phyloP scores from a whole-genome alignment of 805 yeast genomes.

The Myxozyma lipomycoides region DNA sequence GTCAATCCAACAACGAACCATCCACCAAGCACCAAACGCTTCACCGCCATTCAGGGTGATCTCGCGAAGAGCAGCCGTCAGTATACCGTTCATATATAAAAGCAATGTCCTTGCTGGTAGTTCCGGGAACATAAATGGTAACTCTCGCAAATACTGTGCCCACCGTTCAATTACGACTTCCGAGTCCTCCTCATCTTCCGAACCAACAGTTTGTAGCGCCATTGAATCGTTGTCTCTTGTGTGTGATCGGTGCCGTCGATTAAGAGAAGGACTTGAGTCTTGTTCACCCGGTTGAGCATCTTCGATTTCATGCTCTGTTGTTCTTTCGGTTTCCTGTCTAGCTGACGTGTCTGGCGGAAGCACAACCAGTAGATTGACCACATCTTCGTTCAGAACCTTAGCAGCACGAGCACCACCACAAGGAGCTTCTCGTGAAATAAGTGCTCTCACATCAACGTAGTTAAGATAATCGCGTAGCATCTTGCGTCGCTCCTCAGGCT shows the following conservation, averaged over 20 bases:
- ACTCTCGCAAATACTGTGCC: constrained; percentile 41
- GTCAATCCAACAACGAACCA: constrained; percentile 68
- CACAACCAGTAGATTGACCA: constrained; percentile 31
- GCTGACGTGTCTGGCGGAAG: not conserved
- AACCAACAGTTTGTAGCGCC: constrained; percentile 2
- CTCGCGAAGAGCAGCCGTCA: constrained; percentile 60
- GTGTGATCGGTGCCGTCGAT: constrained; percentile 2
- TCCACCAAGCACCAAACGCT: constrained; percentile 73
- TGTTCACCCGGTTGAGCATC: constrained; percentile 6
- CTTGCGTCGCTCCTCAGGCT: constrained; percentile 42
- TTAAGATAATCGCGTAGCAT: constrained; percentile 59
- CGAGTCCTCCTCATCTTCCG: constrained; percentile 2
- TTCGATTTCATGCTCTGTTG: not conserved
- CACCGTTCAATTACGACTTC: constrained; percentile 36
- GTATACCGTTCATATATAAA: constrained; percentile 49
- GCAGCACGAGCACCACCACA: constrained; percentile 38
- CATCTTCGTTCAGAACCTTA: constrained; percentile 33
- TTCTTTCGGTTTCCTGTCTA: not conserved
- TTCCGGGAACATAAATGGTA: constrained; percentile 49
- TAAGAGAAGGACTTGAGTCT: constrained; percentile 8
- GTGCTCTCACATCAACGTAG: constrained; percentile 46
- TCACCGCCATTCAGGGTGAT: constrained; percentile 55
- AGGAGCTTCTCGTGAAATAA: constrained; percentile 50
- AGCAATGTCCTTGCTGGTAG: constrained; percentile 55
- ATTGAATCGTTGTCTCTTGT: constrained; percentile 5